These are phyloP conservation scores for Microdochium paspali DNA, from an alignment of 2,329 filamentous ascomycete species.

Conservation along the genomic window DNA sequence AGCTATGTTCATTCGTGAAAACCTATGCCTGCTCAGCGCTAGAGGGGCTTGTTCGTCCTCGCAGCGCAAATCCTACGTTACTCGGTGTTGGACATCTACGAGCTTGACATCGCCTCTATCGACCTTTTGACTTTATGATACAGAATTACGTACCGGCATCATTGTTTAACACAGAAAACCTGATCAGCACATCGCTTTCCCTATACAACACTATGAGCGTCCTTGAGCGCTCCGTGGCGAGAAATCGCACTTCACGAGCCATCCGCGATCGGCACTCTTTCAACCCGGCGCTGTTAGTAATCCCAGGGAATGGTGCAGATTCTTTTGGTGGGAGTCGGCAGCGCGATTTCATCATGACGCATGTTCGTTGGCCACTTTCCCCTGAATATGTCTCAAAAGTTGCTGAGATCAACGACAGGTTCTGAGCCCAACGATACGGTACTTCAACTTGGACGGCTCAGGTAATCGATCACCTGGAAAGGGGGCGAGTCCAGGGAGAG, in stretches of 20 bases:
- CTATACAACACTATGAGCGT: conserved; percentile 10
- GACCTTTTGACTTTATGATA: too few relatives aligned
- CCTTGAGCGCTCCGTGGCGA: conserved; percentile 14
- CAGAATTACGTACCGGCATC: too few relatives aligned
- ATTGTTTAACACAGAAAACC: too few relatives aligned
- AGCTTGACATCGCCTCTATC: too few relatives aligned
- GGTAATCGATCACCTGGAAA: conserved; percentile 9
- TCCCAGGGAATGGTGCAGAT: conserved; percentile 12
- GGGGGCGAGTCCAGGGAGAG: conserved; percentile 11
- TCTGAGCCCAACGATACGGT: conserved; percentile 16
- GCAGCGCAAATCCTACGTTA: too few relatives aligned
- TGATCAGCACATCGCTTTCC: too few relatives aligned
- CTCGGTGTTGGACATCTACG: too few relatives aligned
- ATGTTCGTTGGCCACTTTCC: conserved; percentile 8
- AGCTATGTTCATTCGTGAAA: too few relatives aligned
- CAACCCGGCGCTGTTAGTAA: conserved; percentile 11
- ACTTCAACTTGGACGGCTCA: conserved; percentile 17
- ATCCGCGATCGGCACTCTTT: conserved; percentile 8
- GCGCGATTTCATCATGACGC: conserved; percentile 15
- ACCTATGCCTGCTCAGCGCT: too few relatives aligned
- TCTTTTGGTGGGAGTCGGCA: conserved; percentile 13
- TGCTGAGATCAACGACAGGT: conserved; percentile 8
- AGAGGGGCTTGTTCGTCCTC: too few relatives aligned
- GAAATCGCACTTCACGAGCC: conserved; percentile 11
- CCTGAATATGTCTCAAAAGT: neutral